Base-by-base conservation (phyloP, 2,329 filamentous ascomycete species). In the Triangularia verruculosa region DNA sequence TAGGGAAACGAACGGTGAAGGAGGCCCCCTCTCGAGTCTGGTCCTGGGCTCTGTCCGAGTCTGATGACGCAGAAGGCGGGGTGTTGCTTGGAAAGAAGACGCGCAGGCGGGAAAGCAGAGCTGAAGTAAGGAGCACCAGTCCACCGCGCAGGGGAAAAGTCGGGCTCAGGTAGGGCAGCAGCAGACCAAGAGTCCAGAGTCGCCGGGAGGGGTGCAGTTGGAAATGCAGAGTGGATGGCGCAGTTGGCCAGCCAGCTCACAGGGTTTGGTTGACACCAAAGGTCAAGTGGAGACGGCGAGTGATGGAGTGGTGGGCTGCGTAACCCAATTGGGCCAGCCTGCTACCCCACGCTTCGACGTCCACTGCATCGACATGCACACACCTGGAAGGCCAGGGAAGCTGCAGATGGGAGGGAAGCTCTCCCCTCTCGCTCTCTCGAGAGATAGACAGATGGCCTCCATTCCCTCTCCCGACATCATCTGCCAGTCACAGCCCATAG, bases 331-430 rank as follows among this genome's bases (percentile, higher is more conserved):
- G 54, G 66, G 67, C 39, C 47, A 22, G 53, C 54, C 57, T 54
- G 59, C 63, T 70, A 68, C 68, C 68, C 70, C 68, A 70, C 68
- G 69, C 66, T 67, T 47, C 51, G 51, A 54, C 51, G 22, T 54
- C 51, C 51, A 54, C 51, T 54, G 51, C 51, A 54, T 54, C 51
- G 51, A 54, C 51, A 54, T 24, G 39, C 12, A 27, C 25, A 54
- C 25, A 54, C 51, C 51, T 17, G 25, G 20, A 24, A 54, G 22
- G 22, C 22, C 56, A 57, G 30, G 55, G 55, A 57, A 57, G 28
- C 54, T 12, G 54, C 54, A 34, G 54, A 57, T 28, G 25, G n/a
- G 25, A 57, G 27, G 17, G 55, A 24, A 32, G 22, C 55, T 54
- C 51, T 54, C n/a, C 51, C 27, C 24, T 28, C 51, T 25, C 17